Conservation (phyloP, 2,329 filamentous ascomycete species). For the Elsinoe ampelina region DNA sequence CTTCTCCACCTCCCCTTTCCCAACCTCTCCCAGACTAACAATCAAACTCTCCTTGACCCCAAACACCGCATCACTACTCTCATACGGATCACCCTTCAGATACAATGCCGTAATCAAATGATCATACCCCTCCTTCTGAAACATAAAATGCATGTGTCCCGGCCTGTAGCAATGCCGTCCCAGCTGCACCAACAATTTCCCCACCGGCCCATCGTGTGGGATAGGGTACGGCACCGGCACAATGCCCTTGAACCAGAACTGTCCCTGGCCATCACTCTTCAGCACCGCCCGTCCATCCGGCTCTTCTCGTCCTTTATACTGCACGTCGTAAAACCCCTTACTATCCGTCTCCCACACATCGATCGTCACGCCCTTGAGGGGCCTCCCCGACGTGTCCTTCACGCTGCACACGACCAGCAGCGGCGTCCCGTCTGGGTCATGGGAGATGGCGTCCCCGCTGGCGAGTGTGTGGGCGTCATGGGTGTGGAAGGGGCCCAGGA, state of each 20-base stretch:
- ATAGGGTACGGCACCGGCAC: conserved; percentile 80
- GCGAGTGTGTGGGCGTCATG: conserved; percentile 56
- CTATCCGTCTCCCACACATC: conserved; percentile 82
- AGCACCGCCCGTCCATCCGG: conserved; percentile 68
- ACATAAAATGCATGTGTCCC: conserved; percentile 82
- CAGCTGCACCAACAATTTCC: conserved; percentile 55
- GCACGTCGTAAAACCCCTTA: conserved; percentile 73
- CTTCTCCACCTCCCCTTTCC: conserved; percentile 44
- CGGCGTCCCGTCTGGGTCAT: conserved; percentile 59
- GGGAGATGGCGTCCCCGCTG: conserved; percentile 54
- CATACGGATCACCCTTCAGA: conserved; percentile 67
- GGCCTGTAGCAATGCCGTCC: conserved; percentile 70
- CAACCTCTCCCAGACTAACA: conserved; percentile 52
- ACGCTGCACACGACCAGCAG: conserved; percentile 66
- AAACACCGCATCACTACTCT: conserved; percentile 76
- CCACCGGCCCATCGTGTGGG: conserved; percentile 75
- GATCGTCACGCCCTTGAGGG: conserved; percentile 58
- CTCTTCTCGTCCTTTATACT: conserved; percentile 53
- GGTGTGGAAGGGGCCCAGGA: conserved; percentile 75
- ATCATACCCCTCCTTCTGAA: conserved; percentile 69
- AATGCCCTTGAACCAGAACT: conserved; percentile 79
- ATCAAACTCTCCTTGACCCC: conserved; percentile 74
- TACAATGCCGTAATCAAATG: conserved; percentile 78
- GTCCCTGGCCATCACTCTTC: conserved; percentile 58
- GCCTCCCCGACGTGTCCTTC: conserved; percentile 53